These are phyloP conservation scores for Mycena sanguinolenta DNA, from an alignment of 768 basidiomycete genomes.

Conservation along the genomic window DNA sequence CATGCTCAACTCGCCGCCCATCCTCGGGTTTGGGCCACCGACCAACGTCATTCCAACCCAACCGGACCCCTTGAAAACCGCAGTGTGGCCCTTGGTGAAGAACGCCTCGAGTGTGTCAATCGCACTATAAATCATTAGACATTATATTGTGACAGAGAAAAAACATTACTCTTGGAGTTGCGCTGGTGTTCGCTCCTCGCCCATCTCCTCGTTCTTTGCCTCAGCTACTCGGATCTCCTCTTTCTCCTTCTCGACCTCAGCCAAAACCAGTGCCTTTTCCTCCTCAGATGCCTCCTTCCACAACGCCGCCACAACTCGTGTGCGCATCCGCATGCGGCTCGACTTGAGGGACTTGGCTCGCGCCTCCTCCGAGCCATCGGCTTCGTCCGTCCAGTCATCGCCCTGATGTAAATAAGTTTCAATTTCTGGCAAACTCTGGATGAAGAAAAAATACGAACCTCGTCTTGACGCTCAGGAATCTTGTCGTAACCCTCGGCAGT, in stretches of 20 bases:
- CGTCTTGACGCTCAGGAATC: neutral
- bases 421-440: too few species aligned
- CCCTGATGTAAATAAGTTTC: too few species aligned
- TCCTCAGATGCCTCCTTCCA: conserved; percentile 5
- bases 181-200: neutral
- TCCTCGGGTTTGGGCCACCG: conserved; percentile 14
- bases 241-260: conserved; percentile 7
- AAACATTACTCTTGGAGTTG: conserved; percentile 11
- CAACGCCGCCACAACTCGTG: neutral
- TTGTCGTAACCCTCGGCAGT: neutral
- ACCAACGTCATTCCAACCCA: conserved; percentile 13
- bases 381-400: neutral
- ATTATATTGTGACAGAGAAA: neutral
- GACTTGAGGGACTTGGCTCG: neutral
- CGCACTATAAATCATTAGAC: neutral
- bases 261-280: neutral
- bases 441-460: too few species aligned
- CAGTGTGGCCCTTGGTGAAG: neutral
- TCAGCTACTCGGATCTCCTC: neutral
- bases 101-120: neutral
- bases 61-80: neutral
- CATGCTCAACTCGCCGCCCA: conserved; percentile 5
- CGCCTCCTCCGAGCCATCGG: neutral
- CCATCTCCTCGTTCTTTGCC: neutral
- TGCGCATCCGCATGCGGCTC: neutral